Evolutionary conservation across 495 filamentous ascomycete genomes (phyloP), one percentile per base, ranked within the genome.

Genomic region (Hyphodiscus hymeniophilus): DNA sequence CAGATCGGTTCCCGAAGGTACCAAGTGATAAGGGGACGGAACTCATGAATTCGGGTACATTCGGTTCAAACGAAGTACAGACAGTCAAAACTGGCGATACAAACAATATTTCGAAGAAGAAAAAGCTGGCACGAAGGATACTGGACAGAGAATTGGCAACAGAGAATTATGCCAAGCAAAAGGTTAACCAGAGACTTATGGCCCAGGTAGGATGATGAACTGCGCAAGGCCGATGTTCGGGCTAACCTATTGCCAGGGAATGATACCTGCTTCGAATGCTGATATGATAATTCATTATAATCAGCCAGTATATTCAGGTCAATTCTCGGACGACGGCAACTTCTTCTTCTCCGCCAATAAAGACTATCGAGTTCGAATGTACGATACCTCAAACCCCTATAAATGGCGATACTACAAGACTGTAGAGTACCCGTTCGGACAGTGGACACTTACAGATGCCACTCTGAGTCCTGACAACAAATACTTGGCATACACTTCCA

Each of bases 401-500:
- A 77, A 86, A 44, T 98, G 92, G 92, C 83, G 82, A 57, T 89
- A 95, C 62, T 96, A 96, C 67, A 97, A 96, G 65, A 90, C 86
- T 0, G 88, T 91, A 8, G 66, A 75, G 16, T 94, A 94, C 66
- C 85, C 87, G 3, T 83, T 79, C 46, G 92, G 89, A 2, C 80
- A 84, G 51, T 98, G 92, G 92, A 97, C 91, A 2, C 84, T 98
- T 54, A 98, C 91, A 10, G 92, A 98, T 68, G 91, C 92, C 22
- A 82, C 81, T 4, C 66, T 98, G 20, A 94, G 87, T 50, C 92
- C 91, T 1, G 90, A 98, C 66, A 96, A 96, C 59, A 80, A 77
- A 46, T 89, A 85, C 62, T 71, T 98, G 7, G 94, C 88, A 12
- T 95, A 94, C 58, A 86, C 82, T 31, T 94, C 88, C 13, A 60